Base-by-base conservation (phyloP, 2,329 filamentous ascomycete genomes). In the Epichloe bromicola region DNA sequence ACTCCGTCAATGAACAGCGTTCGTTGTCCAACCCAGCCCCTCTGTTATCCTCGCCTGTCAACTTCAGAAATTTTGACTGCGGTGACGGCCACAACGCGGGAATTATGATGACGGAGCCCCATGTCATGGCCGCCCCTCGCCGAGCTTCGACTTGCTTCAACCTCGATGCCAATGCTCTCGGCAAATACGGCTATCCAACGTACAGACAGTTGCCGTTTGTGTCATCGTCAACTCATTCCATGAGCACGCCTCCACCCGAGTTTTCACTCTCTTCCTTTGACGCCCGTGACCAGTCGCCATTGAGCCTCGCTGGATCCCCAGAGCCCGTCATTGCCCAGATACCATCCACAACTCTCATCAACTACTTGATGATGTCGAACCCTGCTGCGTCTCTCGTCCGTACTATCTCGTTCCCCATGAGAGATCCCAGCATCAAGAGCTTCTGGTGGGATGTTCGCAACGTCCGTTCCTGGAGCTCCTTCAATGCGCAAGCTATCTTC, bases 401-500 rank as follows among this genome's bases (percentile, higher is more conserved):
- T 61, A 86, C 84, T 58, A 79, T 91, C 58, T 86, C 85, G 53
- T 83, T 85, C 63, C 82, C 70, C 56, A 73, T 74, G 61, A 79
- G 74, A 56, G 86, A 81, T 65, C 82, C 75, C 61, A 78, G 75
- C 67, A 84, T 78, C 60, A 88, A 84, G 65, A 83, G 95, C 71
- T 95, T 91, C 67, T 97, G 91, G 91, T 96, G 88, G 86, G 91
- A 97, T 62, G 78, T 95, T 53, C 86, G 91, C 58, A 91, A 94
- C 64, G 74, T 96, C 57, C 82, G 87, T 55, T 78, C 82, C 55
- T 96, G 91, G 91, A 78, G 78, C 48, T 78, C 80, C 58, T 96
- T 96, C 76, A 87, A 80, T 57, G 72, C 86, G 11, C 67, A 75
- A 50, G 81, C 83, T 52, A 83, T 96, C 63, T 75, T 84, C 57